These are phyloP conservation scores for Chlorella sp. DNA, from an alignment of 139 green algal genomes.

Conservation along the genomic window DNA sequence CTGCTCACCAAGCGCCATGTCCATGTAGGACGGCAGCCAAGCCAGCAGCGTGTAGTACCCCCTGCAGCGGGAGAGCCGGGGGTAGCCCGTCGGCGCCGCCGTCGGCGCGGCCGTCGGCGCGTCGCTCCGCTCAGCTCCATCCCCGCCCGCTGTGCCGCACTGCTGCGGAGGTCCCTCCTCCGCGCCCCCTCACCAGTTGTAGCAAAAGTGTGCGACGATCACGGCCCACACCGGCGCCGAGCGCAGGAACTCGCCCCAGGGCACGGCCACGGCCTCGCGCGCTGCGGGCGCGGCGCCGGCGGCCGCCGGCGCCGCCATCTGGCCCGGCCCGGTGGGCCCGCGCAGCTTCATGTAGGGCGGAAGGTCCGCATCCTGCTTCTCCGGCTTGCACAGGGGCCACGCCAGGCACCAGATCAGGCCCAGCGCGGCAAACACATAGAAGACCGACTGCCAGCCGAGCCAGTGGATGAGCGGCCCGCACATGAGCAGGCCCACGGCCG, in stretches of 20 bases:
- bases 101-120: too few species aligned
- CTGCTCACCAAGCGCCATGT: slow-evolving; percentile 72
- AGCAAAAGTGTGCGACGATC: slow-evolving; percentile 96
- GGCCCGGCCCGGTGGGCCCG: neutral
- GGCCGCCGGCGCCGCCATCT: neutral
- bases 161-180: too few species aligned
- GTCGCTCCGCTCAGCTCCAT: too few species aligned
- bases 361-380: slow-evolving; percentile 46
- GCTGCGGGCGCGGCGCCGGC: neutral
- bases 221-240: slow-evolving; percentile 86
- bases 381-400: slow-evolving; percentile 79
- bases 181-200: slow-evolving; percentile 97
- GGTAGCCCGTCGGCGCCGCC: too few species aligned
- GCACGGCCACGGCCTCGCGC: slow-evolving; percentile 51
- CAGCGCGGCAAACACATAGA: slow-evolving; percentile 94
- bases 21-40: slow-evolving; percentile 98
- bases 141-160: too few species aligned
- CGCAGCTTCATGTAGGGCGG: neutral
- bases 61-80: slow-evolving; percentile 51
- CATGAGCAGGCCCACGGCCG: slow-evolving; percentile 80
- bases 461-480: slow-evolving; percentile 84
- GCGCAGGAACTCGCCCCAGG: slow-evolving; percentile 86
- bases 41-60: slow-evolving; percentile 95
- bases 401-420: slow-evolving; percentile 85
- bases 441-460: slow-evolving; percentile 95